A percentile compares a stretch with the other conserved stretches of the same genome.
Evolutionary conservation across 306 rosid genomes (phyloP).

Genomic region (Acacia confusa): DNA sequence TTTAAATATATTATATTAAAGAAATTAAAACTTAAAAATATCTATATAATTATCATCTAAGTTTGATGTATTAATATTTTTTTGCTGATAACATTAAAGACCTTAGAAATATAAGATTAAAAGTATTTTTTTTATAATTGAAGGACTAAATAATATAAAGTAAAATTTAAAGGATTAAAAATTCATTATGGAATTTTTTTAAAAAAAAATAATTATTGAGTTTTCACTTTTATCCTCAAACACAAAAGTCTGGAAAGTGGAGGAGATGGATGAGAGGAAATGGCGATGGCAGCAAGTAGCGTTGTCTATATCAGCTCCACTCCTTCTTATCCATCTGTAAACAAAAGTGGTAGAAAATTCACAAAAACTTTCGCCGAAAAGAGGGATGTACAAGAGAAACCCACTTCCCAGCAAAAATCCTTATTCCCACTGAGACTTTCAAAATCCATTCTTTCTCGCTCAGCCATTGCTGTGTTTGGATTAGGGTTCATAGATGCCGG

Average conservation of each 20-base stretch:
- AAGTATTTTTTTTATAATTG: no score
- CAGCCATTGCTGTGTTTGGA: slow-evolving; percentile 63
- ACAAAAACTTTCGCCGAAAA: slow-evolving; percentile 36
- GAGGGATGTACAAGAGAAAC: slow-evolving; percentile 40
- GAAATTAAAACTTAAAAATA: no score
- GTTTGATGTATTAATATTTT: no score
- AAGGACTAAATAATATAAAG: no score
- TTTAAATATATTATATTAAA: no score
- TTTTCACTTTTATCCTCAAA: not conserved
- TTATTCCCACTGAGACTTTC: slow-evolving; percentile 43
- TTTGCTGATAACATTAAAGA: rapidly evolving
- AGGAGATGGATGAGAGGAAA: slow-evolving; percentile 31
- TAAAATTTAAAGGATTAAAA: no score
- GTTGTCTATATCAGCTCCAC: slow-evolving; percentile 30
- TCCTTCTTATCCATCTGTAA: slow-evolving; percentile 25
- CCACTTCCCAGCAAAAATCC: slow-evolving; percentile 21
- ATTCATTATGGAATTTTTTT: no score
- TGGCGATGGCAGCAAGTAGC: slow-evolving; percentile 42
- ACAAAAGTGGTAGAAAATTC: slow-evolving; percentile 37
- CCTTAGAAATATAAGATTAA: no score
- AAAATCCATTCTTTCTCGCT: slow-evolving; percentile 51
- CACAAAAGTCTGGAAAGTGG: not conserved
- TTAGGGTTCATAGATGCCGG: slow-evolving; percentile 89
- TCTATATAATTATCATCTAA: no score
- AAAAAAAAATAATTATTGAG: no score